Percentiles rank a stretch among this genome's conserved stretches.
These are phyloP conservation scores for Collybia mongolica DNA, from an alignment of 768 basidiomycete species.

Conservation along the genomic window DNA sequence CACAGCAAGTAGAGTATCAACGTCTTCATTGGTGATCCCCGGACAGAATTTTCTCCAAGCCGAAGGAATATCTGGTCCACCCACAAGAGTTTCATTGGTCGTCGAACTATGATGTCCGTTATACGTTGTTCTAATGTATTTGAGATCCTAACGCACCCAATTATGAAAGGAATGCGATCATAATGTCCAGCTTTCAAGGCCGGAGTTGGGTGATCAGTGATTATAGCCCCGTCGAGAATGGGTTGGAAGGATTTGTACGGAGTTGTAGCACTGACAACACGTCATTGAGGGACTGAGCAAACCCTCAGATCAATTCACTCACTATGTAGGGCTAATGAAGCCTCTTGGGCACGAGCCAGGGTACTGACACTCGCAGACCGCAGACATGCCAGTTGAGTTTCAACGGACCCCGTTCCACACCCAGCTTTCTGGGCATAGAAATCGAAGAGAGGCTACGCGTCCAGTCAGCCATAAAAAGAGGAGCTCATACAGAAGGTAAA, in stretches of 20 bases:
- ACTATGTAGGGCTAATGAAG: too few relatives aligned
- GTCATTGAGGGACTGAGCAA: too few relatives aligned
- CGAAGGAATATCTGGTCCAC: constrained; percentile 29
- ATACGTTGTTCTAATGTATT: not conserved
- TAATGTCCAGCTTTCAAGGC: constrained; percentile 25
- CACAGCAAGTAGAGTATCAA: constrained; percentile 31
- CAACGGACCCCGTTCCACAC: constrained; percentile 38
- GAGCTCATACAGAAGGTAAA: constrained; percentile 2
- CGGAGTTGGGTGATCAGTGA: constrained; percentile 31
- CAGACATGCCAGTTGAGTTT: constrained; percentile 42
- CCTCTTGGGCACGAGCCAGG: constrained; percentile 53
- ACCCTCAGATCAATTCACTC: too few relatives aligned
- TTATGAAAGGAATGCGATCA: constrained; percentile 43
- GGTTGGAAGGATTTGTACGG: constrained; percentile 23
- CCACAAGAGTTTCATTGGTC: not conserved
- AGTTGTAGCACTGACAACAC: too few relatives aligned
- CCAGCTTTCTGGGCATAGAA: constrained; percentile 49
- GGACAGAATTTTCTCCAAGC: constrained; percentile 43
- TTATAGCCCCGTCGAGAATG: constrained; percentile 25
- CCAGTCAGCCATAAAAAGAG: not conserved
- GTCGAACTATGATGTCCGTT: not conserved
- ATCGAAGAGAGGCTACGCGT: constrained; percentile 48
- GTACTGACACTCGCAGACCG: constrained; percentile 50
- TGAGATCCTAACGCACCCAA: constrained; percentile 39
- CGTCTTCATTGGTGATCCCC: constrained; percentile 31